Conservation (phyloP, 768 basidiomycete species). For the Calocybe indica region DNA sequence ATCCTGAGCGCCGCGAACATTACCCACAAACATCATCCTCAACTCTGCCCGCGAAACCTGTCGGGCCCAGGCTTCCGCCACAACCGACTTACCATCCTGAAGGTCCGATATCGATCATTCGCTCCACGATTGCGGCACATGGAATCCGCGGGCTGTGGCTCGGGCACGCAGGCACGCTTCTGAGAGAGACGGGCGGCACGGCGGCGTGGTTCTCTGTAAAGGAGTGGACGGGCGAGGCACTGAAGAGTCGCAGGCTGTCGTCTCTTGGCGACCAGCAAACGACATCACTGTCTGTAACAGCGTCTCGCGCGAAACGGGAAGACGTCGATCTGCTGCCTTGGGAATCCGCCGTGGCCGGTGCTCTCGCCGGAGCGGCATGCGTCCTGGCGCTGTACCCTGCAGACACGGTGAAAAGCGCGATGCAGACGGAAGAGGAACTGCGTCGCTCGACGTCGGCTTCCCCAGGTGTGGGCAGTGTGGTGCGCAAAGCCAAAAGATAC, state of each 20-base stretch:
- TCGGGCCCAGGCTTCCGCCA: conserved; percentile 11
- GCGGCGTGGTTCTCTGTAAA: conserved; percentile 87
- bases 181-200: conserved; percentile 83
- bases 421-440: conserved; percentile 86
- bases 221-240: conserved; percentile 61
- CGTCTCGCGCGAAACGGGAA: conserved; percentile 6
- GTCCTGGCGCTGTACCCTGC: conserved; percentile 84
- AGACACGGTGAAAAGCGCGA: conserved; percentile 84
- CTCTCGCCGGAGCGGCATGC: conserved; percentile 73
- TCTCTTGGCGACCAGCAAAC: not conserved
- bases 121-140: conserved; percentile 41
- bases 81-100: conserved; percentile 33
- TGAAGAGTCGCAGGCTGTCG: conserved; percentile 43
- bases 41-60: conserved; percentile 1
- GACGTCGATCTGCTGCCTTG: conserved; percentile 41
- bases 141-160: conserved; percentile 78
- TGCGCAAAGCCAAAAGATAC: not conserved
- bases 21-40: not conserved
- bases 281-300: not conserved
- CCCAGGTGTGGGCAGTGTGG: not conserved
- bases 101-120: conserved; percentile 65
- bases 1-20: conserved; percentile 1
- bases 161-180: conserved; percentile 79
- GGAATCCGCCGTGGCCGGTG: conserved; percentile 79
- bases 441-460: conserved; percentile 27